Evolutionary conservation across 306 rosid genomes (phyloP).

Genomic region (Lithocarpus polystachyus): DNA sequence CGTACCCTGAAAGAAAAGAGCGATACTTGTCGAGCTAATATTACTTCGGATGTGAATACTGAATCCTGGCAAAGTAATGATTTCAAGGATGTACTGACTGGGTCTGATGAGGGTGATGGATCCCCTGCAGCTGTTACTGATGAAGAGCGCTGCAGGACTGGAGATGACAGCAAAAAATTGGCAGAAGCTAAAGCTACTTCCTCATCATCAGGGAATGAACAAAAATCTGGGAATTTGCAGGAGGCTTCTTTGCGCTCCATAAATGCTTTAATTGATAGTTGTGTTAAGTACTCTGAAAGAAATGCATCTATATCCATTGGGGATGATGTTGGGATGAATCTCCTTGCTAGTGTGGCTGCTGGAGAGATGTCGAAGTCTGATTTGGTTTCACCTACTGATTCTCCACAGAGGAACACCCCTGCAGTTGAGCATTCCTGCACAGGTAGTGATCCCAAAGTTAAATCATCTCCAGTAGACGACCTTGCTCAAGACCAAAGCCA

Average conservation of each 20-base stretch:
- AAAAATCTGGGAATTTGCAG: conserved; percentile 44
- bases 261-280: conserved; percentile 76
- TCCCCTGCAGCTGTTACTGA: conserved; percentile 39
- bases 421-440: conserved; percentile 43
- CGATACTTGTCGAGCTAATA: conserved; percentile 39
- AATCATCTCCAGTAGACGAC: conserved; percentile 22
- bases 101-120: conserved; percentile 58
- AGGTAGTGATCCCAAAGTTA: conserved; percentile 34
- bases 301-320: conserved; percentile 36
- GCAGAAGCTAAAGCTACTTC: conserved; percentile 48
- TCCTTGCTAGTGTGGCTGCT: conserved; percentile 93
- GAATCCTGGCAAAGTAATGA: conserved; percentile 51
- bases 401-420: conserved; percentile 50
- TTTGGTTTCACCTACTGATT: conserved; percentile 46
- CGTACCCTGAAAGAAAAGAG: conserved; percentile 41
- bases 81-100: conserved; percentile 49
- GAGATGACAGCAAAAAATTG: conserved; percentile 39
- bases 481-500: conserved; percentile 30
- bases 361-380: conserved; percentile 68
- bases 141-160: conserved; percentile 41
- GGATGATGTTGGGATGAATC: conserved; percentile 85
- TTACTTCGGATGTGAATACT: conserved; percentile 41
- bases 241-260: conserved; percentile 76
- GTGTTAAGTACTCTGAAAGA: conserved; percentile 69
- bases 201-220: conserved; percentile 43